These are phyloP conservation scores for Sonneratia alba DNA, from an alignment of 345 rosid species.

Conservation along the genomic window DNA sequence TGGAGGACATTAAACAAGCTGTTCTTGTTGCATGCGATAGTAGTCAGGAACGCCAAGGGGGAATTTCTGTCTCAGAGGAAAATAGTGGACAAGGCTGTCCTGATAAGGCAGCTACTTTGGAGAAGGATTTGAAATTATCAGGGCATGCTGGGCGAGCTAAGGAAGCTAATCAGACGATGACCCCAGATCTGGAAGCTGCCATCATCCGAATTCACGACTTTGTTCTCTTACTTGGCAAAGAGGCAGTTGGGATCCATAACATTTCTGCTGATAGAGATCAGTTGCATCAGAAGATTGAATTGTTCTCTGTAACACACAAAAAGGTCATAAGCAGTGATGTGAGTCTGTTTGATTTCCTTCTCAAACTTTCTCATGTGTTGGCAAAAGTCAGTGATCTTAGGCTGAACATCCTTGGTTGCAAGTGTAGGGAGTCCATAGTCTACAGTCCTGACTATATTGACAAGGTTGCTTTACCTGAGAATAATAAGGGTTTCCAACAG, in stretches of 20 bases:
- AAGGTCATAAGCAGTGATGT: constrained; percentile 32
- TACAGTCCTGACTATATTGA: constrained; percentile 85
- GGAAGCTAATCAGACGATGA: constrained; percentile 7
- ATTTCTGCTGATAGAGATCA: constrained; percentile 26
- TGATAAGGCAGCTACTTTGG: constrained; percentile 13
- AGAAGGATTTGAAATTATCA: constrained; percentile 18
- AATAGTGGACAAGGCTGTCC: constrained; percentile 8
- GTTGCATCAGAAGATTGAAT: constrained; percentile 44
- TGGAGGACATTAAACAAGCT: constrained; percentile 28
- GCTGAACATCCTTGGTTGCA: constrained; percentile 50
- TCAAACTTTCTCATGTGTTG: constrained; percentile 61
- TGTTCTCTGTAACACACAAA: constrained; percentile 48
- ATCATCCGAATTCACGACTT: constrained; percentile 45
- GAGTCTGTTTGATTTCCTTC: constrained; percentile 42
- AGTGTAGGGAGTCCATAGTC: constrained; percentile 49
- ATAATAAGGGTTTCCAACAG: constrained; percentile 38
- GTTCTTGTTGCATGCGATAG: constrained; percentile 25
- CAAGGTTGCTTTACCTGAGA: constrained; percentile 87
- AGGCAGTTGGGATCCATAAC: constrained; percentile 48
- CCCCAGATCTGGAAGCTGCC: constrained; percentile 31
- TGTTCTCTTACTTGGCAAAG: constrained; percentile 62
- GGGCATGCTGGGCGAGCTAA: constrained; percentile 8
- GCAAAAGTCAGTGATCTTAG: constrained; percentile 57
- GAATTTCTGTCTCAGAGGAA: constrained; percentile 15
- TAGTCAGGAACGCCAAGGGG: constrained; percentile 9